Conservation (phyloP, 495 filamentous ascomycete species). For the Penicillium diatomitis region DNA sequence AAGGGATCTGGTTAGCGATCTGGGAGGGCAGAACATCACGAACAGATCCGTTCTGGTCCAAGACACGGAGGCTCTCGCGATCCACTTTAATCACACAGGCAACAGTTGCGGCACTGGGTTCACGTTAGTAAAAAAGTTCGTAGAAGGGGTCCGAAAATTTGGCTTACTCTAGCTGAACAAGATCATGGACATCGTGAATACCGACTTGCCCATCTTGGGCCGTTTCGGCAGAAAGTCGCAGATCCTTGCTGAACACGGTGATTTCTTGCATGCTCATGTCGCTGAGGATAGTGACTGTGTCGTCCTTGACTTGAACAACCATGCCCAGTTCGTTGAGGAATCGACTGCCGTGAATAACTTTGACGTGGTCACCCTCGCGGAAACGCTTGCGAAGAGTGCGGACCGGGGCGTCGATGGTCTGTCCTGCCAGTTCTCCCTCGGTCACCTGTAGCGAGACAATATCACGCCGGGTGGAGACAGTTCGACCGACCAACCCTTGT, state of each 20-base stretch:
- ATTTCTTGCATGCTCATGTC: slow-evolving; percentile 89
- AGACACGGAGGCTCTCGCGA: slow-evolving; percentile 76
- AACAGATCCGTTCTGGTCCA: slow-evolving; percentile 81
- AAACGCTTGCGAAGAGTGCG: slow-evolving; percentile 92
- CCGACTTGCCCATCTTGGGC: slow-evolving; percentile 69
- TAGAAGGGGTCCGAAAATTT: not conserved
- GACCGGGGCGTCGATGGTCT: slow-evolving; percentile 83
- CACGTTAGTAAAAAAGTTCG: slow-evolving; percentile 12
- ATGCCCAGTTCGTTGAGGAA: slow-evolving; percentile 92
- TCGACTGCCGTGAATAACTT: slow-evolving; percentile 91
- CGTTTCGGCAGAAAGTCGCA: slow-evolving; percentile 85
- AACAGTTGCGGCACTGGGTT: slow-evolving; percentile 67
- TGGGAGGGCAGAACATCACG: slow-evolving; percentile 81
- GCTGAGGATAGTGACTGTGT: slow-evolving; percentile 82
- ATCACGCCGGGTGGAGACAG: slow-evolving; percentile 76
- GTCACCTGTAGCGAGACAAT: slow-evolving; percentile 87
- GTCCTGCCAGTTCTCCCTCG: slow-evolving; percentile 72
- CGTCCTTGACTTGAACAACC: slow-evolving; percentile 86
- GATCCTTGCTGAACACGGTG: slow-evolving; percentile 95
- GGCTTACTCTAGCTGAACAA: slow-evolving; percentile 84
- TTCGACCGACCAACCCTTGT: slow-evolving; percentile 77
- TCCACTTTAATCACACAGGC: slow-evolving; percentile 92
- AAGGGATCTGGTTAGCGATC: slow-evolving; percentile 76
- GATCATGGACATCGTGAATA: slow-evolving; percentile 82
- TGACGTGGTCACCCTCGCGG: slow-evolving; percentile 91